phyloP scores from a whole-genome alignment of 257 asterid species.

The Petunia axillaris region DNA sequence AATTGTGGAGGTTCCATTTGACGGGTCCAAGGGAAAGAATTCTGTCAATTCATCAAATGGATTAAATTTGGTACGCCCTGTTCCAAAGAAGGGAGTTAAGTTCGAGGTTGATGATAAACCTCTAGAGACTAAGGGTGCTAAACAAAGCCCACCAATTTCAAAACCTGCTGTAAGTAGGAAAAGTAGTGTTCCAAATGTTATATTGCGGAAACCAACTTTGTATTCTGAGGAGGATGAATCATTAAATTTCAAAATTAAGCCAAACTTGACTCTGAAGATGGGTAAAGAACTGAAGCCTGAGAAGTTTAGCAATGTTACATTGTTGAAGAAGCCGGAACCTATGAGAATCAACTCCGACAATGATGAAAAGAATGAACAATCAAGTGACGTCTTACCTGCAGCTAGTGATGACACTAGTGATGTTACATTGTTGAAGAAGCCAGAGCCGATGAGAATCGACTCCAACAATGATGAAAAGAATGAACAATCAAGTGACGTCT shows the following conservation, averaged over 20 bases:
- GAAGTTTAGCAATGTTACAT: conserved; percentile 72
- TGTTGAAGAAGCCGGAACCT: conserved; percentile 78
- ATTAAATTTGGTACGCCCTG: conserved; percentile 78
- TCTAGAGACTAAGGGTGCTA: conserved; percentile 34
- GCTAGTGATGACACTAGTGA: conserved; percentile 29
- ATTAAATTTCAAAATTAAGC: conserved; percentile 60
- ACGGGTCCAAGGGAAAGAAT: conserved; percentile 47
- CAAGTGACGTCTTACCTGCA: conserved; percentile 31
- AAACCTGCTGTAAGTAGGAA: conserved; percentile 41
- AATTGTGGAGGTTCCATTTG: conserved; percentile 68
- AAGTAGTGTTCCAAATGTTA: conserved; percentile 75
- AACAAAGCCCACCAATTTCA: conserved; percentile 32
- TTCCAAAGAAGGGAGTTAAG: conserved; percentile 66
- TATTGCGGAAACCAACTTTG: conserved; percentile 70
- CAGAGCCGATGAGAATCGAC: conserved; percentile 39
- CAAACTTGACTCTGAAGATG: conserved; percentile 70
- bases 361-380: conserved; percentile 38
- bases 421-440: conserved; percentile 44
- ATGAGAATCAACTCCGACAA: conserved; percentile 33
- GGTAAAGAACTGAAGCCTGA: conserved; percentile 59
- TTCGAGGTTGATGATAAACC: conserved; percentile 53
- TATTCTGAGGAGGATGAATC: conserved; percentile 55
- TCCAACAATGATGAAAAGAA: conserved; percentile 40
- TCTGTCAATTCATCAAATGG: conserved; percentile 49
- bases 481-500: conserved; percentile 30